Evolutionary conservation across 257 asterid genomes (phyloP).

Genomic region (Solanum infundibuliforme): DNA sequence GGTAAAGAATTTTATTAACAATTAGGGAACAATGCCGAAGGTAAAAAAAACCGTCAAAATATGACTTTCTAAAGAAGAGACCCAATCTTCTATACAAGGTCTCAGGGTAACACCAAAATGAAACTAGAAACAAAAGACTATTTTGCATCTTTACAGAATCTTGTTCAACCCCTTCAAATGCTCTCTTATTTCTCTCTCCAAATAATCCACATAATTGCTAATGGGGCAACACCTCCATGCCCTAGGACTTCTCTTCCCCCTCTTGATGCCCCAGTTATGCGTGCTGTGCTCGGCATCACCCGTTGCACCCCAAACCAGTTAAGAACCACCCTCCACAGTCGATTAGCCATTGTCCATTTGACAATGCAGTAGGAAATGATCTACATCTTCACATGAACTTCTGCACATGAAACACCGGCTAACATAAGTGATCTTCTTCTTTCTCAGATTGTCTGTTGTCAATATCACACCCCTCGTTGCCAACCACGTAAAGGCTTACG

Average conservation of each 20-base stretch:
- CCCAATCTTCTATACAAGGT: neutral
- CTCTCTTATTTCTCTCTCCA: neutral
- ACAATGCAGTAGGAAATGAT: neutral
- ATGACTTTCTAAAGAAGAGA: neutral
- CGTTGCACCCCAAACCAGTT: neutral
- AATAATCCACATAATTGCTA: neutral
- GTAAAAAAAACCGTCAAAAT: neutral
- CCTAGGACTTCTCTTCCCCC: neutral
- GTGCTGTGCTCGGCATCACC: neutral
- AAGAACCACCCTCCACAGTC: neutral
- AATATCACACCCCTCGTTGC: neutral
- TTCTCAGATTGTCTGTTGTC: neutral
- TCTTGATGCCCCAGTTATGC: neutral
- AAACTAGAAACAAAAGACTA: neutral
- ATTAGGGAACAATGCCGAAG: neutral
- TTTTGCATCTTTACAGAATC: neutral
- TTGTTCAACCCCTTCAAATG: neutral
- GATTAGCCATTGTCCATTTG: neutral
- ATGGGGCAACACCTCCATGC: neutral
- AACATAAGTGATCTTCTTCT: neutral
- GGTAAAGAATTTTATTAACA: neutral
- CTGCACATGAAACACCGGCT: neutral
- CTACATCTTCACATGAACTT: neutral
- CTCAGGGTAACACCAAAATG: neutral
- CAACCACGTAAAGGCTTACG: neutral